A percentile compares a stretch with the other conserved stretches of the same genome.
Evolutionary conservation across 2,329 filamentous ascomycete genomes (phyloP).

Genomic region (Calonectria leucothoes): DNA sequence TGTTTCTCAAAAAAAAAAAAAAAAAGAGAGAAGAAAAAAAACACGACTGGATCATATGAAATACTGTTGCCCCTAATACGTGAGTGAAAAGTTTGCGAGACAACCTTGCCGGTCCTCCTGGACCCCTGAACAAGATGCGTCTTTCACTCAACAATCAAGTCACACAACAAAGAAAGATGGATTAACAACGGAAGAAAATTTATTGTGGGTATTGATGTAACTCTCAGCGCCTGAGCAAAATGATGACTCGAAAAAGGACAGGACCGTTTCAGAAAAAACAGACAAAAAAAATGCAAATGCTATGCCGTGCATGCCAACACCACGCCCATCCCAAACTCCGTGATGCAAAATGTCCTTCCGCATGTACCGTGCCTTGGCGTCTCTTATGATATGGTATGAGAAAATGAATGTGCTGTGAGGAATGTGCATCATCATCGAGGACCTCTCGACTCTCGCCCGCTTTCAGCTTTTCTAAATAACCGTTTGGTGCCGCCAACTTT

Average conservation of each 20-base stretch:
- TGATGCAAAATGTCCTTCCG: constrained; percentile 36
- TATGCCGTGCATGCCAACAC: constrained; percentile 37
- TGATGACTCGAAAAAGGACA: constrained; percentile 26
- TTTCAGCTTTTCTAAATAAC: constrained; percentile 67
- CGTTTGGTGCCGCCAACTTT: constrained; percentile 80
- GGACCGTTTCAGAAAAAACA: constrained; percentile 27
- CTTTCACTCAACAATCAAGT: not conserved
- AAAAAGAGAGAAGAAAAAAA: no score
- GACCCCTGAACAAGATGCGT: not conserved
- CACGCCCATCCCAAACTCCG: constrained; percentile 37
- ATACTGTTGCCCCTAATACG: no score
- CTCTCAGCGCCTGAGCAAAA: constrained; percentile 37
- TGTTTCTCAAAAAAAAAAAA: constrained; percentile 23
- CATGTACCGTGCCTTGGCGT: constrained; percentile 32
- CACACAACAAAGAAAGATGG: not conserved
- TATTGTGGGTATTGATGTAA: constrained; percentile 45
- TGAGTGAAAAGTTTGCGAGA: no score
- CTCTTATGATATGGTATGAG: constrained; percentile 21
- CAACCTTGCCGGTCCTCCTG: not conserved
- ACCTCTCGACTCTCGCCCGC: constrained; percentile 38
- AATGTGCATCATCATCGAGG: constrained; percentile 27
- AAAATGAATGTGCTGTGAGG: constrained; percentile 11
- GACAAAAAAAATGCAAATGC: constrained; percentile 33
- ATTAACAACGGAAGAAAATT: constrained; percentile 37
- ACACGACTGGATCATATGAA: no score